phyloP scores from a whole-genome alignment of 345 rosid genomes.

The Viola odorata region DNA sequence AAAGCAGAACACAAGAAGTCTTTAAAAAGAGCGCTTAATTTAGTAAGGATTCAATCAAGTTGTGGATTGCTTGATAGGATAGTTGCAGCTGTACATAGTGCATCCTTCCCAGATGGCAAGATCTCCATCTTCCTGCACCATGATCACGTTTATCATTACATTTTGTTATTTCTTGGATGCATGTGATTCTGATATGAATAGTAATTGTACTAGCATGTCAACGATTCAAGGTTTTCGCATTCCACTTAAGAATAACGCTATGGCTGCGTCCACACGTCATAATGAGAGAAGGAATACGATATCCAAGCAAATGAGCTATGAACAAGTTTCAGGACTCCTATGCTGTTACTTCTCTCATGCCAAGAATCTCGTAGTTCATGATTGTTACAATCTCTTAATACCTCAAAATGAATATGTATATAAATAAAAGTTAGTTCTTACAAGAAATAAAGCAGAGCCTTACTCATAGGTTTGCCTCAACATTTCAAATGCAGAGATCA shows the following conservation, averaged over 20 bases:
- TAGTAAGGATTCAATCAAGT: not conserved
- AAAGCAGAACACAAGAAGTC: no score
- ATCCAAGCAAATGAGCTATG: no score
- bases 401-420: not conserved
- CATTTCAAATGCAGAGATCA: constrained; percentile 51
- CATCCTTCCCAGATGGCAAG: constrained; percentile 63
- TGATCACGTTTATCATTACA: not conserved
- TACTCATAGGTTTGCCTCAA: constrained; percentile 49
- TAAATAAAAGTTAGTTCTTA: not conserved
- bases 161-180: not conserved
- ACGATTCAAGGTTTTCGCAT: not conserved
- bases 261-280: no score
- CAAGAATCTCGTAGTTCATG: not conserved
- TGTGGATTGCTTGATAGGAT: constrained; percentile 30
- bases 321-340: no score
- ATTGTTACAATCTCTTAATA: not conserved
- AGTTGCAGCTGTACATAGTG: constrained; percentile 62
- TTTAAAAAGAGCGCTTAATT: no score
- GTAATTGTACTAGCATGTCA: not conserved
- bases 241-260: not conserved
- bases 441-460: constrained; percentile 13
- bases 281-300: no score
- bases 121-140: constrained; percentile 63
- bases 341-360: not conserved
- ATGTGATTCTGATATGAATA: not conserved